A percentile compares a stretch with the other conserved stretches of the same genome.
Evolutionary conservation across 179 eudicot species (phyloP).

Genomic region (Silene noctiflora): DNA sequence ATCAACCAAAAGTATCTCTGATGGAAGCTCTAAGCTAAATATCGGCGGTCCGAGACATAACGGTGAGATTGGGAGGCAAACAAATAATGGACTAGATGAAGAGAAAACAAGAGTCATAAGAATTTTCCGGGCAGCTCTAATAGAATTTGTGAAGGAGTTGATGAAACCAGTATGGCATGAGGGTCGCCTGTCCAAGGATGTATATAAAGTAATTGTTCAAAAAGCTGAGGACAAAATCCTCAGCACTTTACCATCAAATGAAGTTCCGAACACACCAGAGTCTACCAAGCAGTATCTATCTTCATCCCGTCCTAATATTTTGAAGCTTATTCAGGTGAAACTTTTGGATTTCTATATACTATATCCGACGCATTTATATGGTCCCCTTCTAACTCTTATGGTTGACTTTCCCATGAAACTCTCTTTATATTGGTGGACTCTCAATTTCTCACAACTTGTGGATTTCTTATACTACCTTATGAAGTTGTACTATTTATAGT

Average conservation of each 20-base stretch:
- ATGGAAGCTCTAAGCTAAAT: slow-evolving; percentile 26
- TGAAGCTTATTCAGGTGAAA: slow-evolving; percentile 81
- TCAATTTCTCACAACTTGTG: slow-evolving; percentile 26
- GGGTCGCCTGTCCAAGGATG: slow-evolving; percentile 81
- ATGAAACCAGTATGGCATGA: slow-evolving; percentile 82
- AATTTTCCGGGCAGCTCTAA: slow-evolving; percentile 67
- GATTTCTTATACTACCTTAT: background rate
- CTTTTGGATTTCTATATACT: too few relatives aligned
- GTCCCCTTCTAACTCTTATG: too few relatives aligned
- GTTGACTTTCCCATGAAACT: too few relatives aligned
- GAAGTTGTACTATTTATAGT: too few relatives aligned
- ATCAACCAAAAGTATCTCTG: slow-evolving; percentile 28
- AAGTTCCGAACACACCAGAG: slow-evolving; percentile 64
- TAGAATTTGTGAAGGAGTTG: slow-evolving; percentile 75
- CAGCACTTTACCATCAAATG: slow-evolving; percentile 54
- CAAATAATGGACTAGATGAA: slow-evolving; percentile 32
- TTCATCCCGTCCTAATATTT: slow-evolving; percentile 54
- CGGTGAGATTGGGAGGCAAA: slow-evolving; percentile 41
- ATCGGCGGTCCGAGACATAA: slow-evolving; percentile 27
- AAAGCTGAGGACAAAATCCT: slow-evolving; percentile 80
- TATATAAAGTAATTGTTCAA: slow-evolving; percentile 73
- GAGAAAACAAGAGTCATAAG: slow-evolving; percentile 62
- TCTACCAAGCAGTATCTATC: slow-evolving; percentile 60
- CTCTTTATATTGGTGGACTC: too few relatives aligned
- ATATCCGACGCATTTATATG: too few relatives aligned